Evolutionary conservation across 2,329 filamentous ascomycete genomes (phyloP).

Genomic region (Cercospora sp.): DNA sequence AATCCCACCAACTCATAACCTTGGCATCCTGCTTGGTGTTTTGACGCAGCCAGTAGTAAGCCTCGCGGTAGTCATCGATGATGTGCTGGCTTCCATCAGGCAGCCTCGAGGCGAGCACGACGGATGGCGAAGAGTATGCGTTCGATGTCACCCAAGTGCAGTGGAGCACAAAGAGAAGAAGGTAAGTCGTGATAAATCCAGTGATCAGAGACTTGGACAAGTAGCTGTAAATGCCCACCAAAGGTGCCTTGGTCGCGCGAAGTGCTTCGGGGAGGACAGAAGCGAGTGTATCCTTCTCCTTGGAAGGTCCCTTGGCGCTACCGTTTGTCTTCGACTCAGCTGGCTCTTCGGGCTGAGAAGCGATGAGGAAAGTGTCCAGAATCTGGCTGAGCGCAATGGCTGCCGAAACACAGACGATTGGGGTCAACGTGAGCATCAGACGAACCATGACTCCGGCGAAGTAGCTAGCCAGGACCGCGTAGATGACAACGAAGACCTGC

Average conservation of each 20-base stretch:
- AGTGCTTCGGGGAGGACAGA: constrained; percentile 57
- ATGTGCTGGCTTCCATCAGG: constrained; percentile 97
- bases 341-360: constrained; percentile 59
- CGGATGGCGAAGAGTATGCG: constrained; percentile 96
- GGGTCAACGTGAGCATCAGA: constrained; percentile 95
- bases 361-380: constrained; percentile 78
- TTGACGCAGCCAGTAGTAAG: constrained; percentile 98
- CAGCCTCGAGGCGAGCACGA: constrained; percentile 87
- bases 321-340: constrained; percentile 44
- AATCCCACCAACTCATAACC: constrained; percentile 99
- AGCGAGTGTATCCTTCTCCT: constrained; percentile 62
- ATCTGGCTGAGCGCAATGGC: constrained; percentile 86
- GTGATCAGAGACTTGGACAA: constrained; percentile 80
- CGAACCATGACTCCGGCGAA: constrained; percentile 99
- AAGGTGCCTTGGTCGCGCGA: constrained; percentile 68
- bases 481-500: constrained; percentile 97
- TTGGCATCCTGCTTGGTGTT: constrained; percentile 95
- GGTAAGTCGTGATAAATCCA: constrained; percentile 71
- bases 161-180: constrained; percentile 91
- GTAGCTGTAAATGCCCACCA: constrained; percentile 79
- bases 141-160: constrained; percentile 99
- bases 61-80: constrained; percentile 98
- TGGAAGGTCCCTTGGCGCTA: constrained; percentile 44
- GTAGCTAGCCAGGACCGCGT: constrained; percentile 94
- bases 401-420: constrained; percentile 91